A percentile compares a stretch with the other conserved stretches of the same genome.
Evolutionary conservation across 192 early-diverging fungal species (phyloP).

Genomic region (Coemansia sp.): DNA sequence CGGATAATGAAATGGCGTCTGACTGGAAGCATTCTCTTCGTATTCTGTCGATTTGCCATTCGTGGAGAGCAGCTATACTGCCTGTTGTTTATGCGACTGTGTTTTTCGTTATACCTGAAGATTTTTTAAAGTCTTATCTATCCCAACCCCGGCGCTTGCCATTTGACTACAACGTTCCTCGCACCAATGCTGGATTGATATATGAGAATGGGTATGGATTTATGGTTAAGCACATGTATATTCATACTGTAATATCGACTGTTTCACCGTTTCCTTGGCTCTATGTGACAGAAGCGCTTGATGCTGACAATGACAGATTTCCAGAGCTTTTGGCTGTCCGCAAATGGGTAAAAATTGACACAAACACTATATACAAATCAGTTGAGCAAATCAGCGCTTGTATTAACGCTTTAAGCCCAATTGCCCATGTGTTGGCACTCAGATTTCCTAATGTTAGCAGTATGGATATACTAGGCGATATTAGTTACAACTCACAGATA

Average conservation of each 20-base stretch:
- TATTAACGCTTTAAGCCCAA: neutral
- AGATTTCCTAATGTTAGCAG: neutral
- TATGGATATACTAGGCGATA: neutral
- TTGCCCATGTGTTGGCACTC: neutral
- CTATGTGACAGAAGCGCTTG: neutral
- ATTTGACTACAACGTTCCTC: no score
- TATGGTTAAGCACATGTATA: neutral
- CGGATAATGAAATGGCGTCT: neutral
- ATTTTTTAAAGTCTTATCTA: no score
- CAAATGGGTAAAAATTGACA: neutral
- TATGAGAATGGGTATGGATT: neutral
- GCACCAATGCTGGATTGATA: neutral
- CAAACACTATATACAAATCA: neutral
- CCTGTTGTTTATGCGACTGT: neutral
- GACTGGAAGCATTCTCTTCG: neutral
- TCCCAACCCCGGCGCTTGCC: no score
- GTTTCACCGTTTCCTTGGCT: neutral
- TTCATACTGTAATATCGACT: neutral
- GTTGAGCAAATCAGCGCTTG: neutral
- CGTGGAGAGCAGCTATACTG: neutral
- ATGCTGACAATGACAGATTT: neutral
- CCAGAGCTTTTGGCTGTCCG: neutral
- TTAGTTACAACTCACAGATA: neutral
- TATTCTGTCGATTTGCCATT: neutral
- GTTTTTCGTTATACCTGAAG: neutral